Conservation (phyloP, 192 early-diverging fungal genomes). For the Podila minutissima region DNA sequence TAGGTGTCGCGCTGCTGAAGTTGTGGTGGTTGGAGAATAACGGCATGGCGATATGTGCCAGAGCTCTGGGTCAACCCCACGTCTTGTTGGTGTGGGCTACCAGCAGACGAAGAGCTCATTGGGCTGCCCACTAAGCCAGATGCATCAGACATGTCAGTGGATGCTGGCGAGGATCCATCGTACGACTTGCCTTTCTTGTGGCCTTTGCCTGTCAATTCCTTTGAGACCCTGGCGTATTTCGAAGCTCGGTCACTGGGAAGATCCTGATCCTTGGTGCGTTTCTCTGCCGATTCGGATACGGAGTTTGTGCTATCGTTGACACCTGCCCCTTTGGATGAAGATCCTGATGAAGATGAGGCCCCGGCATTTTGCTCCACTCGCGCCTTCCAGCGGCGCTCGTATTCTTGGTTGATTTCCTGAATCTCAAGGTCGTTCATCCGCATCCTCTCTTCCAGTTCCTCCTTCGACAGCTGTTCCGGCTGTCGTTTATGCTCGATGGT, state of each 20-base stretch:
- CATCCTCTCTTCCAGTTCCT: constrained; percentile 22
- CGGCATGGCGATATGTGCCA: constrained; percentile 28
- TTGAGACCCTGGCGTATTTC: constrained; percentile 17
- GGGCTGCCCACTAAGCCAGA: too few relatives aligned
- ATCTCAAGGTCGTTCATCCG: constrained; percentile 40
- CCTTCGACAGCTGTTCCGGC: constrained; percentile 11
- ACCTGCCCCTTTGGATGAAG: background rate
- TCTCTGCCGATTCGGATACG: constrained; percentile 4
- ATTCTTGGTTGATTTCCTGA: constrained; percentile 50
- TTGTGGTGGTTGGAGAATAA: constrained; percentile 21
- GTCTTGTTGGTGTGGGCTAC: background rate
- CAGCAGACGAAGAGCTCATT: background rate
- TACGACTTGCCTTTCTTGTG: background rate
- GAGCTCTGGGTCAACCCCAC: background rate
- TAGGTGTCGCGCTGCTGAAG: constrained; percentile 26
- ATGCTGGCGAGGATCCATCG: too few relatives aligned
- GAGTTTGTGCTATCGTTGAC: background rate
- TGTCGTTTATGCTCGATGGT: background rate
- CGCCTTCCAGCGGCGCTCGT: constrained; percentile 33
- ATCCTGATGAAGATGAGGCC: background rate
- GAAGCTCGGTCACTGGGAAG: constrained; percentile 8
- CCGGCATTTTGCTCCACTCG: constrained; percentile 7
- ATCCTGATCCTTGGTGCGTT: constrained; percentile 26
- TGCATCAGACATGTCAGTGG: too few relatives aligned
- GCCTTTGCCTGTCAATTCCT: background rate